These are phyloP conservation scores for Dothistroma septosporum DNA, from an alignment of 2,329 filamentous ascomycete genomes.

Conservation along the genomic window DNA sequence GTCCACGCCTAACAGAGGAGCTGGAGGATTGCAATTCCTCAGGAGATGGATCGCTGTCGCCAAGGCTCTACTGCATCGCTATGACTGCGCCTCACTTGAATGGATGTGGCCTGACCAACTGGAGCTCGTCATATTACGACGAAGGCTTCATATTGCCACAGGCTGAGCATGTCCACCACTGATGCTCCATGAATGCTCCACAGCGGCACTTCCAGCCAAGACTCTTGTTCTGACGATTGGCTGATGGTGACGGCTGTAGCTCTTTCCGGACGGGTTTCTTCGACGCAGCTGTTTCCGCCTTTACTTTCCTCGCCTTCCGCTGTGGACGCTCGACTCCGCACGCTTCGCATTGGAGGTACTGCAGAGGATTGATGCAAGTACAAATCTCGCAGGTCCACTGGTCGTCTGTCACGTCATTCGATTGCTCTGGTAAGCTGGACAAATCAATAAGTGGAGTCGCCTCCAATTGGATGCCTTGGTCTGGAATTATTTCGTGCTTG, in stretches of 20 bases:
- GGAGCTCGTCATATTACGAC: slow-evolving; percentile 36
- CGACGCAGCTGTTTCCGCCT: slow-evolving; percentile 1
- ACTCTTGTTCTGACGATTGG: slow-evolving; percentile 41
- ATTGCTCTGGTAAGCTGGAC: slow-evolving; percentile 34
- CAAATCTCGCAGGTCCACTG: slow-evolving; percentile 59
- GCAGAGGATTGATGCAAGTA: slow-evolving; percentile 59
- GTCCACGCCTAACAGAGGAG: background rate
- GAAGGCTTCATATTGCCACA: slow-evolving; percentile 57
- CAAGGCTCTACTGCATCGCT: background rate
- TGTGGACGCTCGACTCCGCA: slow-evolving; percentile 55
- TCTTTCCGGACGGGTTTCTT: background rate
- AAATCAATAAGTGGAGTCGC: slow-evolving; percentile 17
- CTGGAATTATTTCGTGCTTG: slow-evolving; percentile 9
- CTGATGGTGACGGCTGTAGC: slow-evolving; percentile 17
- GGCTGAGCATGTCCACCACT: slow-evolving; percentile 61
- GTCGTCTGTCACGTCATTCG: slow-evolving; percentile 20
- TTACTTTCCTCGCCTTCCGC: slow-evolving; percentile 27
- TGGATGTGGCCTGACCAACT: background rate
- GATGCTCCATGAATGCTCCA: slow-evolving; percentile 59
- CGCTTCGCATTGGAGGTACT: slow-evolving; percentile 57
- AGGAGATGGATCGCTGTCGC: background rate
- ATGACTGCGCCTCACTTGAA: background rate
- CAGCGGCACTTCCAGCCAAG: slow-evolving; percentile 60
- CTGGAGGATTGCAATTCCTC: background rate
- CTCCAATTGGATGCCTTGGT: slow-evolving; percentile 6